These are phyloP conservation scores for Sclerotinia glacialis DNA, from an alignment of 2,329 filamentous ascomycete genomes.

Conservation along the genomic window DNA sequence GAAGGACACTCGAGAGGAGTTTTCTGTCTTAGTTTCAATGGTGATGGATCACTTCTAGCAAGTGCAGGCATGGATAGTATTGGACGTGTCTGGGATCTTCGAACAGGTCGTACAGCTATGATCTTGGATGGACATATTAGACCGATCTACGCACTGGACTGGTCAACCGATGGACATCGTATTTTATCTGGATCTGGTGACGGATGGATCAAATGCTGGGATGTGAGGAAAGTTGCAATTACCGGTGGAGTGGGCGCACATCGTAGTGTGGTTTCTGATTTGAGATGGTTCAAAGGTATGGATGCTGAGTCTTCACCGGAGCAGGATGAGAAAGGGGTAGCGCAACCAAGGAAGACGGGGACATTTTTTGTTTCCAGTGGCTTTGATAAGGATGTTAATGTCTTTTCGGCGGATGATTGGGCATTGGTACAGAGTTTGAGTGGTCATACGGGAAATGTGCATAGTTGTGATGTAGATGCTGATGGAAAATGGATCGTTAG, in stretches of 20 bases:
- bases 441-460: slow-evolving; percentile 88
- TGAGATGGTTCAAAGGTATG: slow-evolving; percentile 88
- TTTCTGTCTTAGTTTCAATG: slow-evolving; percentile 85
- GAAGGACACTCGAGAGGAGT: slow-evolving; percentile 95
- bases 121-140: slow-evolving; percentile 85
- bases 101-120: slow-evolving; percentile 92
- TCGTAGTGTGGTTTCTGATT: slow-evolving; percentile 83
- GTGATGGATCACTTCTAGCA: slow-evolving; percentile 84
- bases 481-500: slow-evolving; percentile 93
- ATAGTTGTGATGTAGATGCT: slow-evolving; percentile 82
- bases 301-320: slow-evolving; percentile 68
- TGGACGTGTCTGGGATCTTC: slow-evolving; percentile 90
- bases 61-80: slow-evolving; percentile 94
- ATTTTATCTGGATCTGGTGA: slow-evolving; percentile 90
- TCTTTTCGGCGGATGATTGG: slow-evolving; percentile 98
- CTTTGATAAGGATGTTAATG: slow-evolving; percentile 92
- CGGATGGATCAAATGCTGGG: slow-evolving; percentile 98
- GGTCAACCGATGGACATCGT: slow-evolving; percentile 88
- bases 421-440: slow-evolving; percentile 80
- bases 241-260: slow-evolving; percentile 87
- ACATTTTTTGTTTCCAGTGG: slow-evolving; percentile 89
- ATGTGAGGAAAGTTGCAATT: slow-evolving; percentile 82
- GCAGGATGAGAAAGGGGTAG: slow-evolving; percentile 62
- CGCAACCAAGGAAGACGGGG: slow-evolving; percentile 76
- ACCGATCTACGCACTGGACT: slow-evolving; percentile 90